A percentile compares a stretch with the other conserved stretches of the same genome.
Conservation (phyloP, 129 eudicot species). For the Helianthus tuberosus region DNA sequence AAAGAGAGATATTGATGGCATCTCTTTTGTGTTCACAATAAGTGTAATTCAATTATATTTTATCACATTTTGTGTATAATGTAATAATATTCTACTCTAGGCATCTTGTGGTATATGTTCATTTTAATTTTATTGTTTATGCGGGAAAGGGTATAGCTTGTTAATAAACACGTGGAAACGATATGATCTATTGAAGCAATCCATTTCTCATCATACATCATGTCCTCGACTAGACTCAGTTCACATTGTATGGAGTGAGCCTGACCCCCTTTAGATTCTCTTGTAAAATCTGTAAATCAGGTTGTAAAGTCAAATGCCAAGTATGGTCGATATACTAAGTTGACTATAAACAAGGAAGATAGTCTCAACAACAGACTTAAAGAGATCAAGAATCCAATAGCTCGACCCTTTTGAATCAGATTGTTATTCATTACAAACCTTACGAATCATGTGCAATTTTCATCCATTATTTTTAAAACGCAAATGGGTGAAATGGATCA, state of each 20-base stretch:
- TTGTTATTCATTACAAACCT: too few relatives aligned
- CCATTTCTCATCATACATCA: slow-evolving; percentile 79
- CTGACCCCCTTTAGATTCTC: slow-evolving; percentile 66
- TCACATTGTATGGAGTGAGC: slow-evolving; percentile 88
- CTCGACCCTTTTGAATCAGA: too few relatives aligned
- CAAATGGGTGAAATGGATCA: too few relatives aligned
- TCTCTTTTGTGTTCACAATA: too few relatives aligned
- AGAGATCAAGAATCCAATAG: slow-evolving; percentile 59
- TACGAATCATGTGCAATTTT: too few relatives aligned
- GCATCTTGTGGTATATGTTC: not conserved
- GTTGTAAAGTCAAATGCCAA: slow-evolving; percentile 48
- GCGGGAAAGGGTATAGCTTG: slow-evolving; percentile 73
- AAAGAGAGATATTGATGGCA: too few relatives aligned
- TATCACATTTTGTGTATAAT: too few relatives aligned
- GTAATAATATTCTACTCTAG: not conserved
- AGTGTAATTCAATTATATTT: too few relatives aligned
- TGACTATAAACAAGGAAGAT: slow-evolving; percentile 74
- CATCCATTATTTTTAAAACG: too few relatives aligned
- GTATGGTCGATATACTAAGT: slow-evolving; percentile 59
- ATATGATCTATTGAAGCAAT: slow-evolving; percentile 79
- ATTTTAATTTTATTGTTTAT: slow-evolving; percentile 2
- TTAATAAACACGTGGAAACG: slow-evolving; percentile 88
- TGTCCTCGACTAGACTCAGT: slow-evolving; percentile 77
- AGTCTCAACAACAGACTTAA: slow-evolving; percentile 86
- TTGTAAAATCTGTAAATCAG: slow-evolving; percentile 54